Evolutionary conservation across 805 yeast species (phyloP), one percentile per base, ranked within the genome.

Genomic region (Myxozyma neotropica): DNA sequence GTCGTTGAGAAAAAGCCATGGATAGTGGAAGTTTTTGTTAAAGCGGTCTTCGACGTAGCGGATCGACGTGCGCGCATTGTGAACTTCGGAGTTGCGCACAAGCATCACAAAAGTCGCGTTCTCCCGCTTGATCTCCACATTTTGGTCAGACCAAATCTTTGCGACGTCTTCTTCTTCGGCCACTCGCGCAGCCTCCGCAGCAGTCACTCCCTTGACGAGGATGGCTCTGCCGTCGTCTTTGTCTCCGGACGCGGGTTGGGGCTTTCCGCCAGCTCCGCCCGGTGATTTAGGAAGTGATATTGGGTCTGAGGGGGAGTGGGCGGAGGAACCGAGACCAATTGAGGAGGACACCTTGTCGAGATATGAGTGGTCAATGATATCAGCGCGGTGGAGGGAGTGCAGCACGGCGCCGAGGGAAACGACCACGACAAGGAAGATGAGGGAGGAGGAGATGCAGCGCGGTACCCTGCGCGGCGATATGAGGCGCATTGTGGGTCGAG

Each of bases 1-100:
- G 69, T 88, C 90, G 71, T 88, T 88, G 49, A 88, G 72, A 67
- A 89, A 88, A 2, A 87, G 85, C 89, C 91, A 88, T 71, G 88
- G 94, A 69, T 88, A 88, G 65, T 83, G 80, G 69, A 72, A 85
- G 54, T 78, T 75, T 43, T 69, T 36, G 72, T 88, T 88, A 76
- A 87, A 88, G 39, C 92, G 73, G 64, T 81, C 84, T 69, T 88
- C 88, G 47, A 85, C 82, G 57, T 80, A 78, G 64, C 82, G 47
- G 52, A 88, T 81, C 3, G 93, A 80, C 44, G 79, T 79, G 4
- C 85, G 71, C 70, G 88, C 76, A 13, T 74, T 74, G 69, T 78
- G 81, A 2, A 88, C 73, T 59, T 89, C 94, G 10, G 75, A 69
- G 70, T 89, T 88, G 65, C 91, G 79, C 44, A 89, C 89, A 36